Percentiles rank a stretch among this genome's conserved stretches.
phyloP scores from a whole-genome alignment of 2,329 filamentous ascomycete genomes.

The Macrophomina tecta region DNA sequence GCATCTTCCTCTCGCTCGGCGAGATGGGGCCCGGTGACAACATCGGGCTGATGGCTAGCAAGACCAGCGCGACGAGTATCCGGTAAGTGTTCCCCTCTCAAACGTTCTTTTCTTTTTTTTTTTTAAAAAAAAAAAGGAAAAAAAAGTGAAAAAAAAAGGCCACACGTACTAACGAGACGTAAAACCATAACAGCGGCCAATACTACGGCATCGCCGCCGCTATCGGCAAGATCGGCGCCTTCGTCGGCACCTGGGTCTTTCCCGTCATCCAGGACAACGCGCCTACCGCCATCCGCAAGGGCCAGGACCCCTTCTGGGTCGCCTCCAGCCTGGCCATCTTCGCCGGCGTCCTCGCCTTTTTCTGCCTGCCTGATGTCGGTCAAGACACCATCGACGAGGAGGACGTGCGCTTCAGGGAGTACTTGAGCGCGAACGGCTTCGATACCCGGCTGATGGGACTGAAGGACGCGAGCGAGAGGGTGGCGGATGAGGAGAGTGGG shows the following conservation, averaged over 20 bases:
- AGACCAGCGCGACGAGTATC: slow-evolving; percentile 88
- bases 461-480: not conserved
- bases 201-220: slow-evolving; percentile 75
- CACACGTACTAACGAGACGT: no score
- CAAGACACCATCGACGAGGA: slow-evolving; percentile 84
- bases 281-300: slow-evolving; percentile 54
- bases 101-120: not conserved
- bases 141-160: not conserved
- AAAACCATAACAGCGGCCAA: slow-evolving; percentile 62
- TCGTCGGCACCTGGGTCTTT: slow-evolving; percentile 84
- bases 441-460: slow-evolving; percentile 20
- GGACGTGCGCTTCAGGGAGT: slow-evolving; percentile 76
- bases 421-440: slow-evolving; percentile 54
- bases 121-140: no score
- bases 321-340: slow-evolving; percentile 78
- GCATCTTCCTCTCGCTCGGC: slow-evolving; percentile 76
- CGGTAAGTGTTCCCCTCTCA: slow-evolving; percentile 41
- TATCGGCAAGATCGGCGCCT: slow-evolving; percentile 78
- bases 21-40: slow-evolving; percentile 90
- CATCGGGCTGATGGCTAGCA: slow-evolving; percentile 84
- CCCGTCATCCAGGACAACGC: slow-evolving; percentile 61
- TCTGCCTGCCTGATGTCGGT: slow-evolving; percentile 76
- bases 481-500: not conserved
- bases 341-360: slow-evolving; percentile 68
- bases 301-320: slow-evolving; percentile 92